Evolutionary conservation across 164 flowering plant species (phyloP).

Genomic region (Vitis cinerea): DNA sequence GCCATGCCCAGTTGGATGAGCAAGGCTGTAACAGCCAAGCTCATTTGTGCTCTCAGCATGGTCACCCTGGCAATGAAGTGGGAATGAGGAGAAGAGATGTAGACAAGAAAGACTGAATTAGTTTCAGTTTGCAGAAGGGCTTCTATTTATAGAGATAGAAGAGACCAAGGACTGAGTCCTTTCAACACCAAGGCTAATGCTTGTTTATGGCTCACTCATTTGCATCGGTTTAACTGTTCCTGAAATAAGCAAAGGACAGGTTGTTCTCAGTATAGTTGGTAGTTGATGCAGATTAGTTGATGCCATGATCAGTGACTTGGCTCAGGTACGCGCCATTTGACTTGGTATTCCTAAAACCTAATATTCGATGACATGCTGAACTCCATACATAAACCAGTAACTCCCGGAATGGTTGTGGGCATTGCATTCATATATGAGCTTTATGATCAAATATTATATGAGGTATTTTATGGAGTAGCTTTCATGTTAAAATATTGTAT

Average conservation of each 20-base stretch:
- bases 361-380: too few species aligned
- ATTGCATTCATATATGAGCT: background rate
- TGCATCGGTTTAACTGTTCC: background rate
- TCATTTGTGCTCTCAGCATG: conserved; percentile 15
- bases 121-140: background rate
- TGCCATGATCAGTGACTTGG: too few species aligned
- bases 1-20: conserved; percentile 39
- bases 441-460: background rate
- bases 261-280: background rate
- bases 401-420: too few species aligned
- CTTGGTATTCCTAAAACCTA: too few species aligned
- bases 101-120: background rate
- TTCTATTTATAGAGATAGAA: conserved; percentile 8
- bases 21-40: conserved; percentile 35
- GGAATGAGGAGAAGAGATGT: background rate
- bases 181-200: background rate
- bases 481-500: too few species aligned
- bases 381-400: too few species aligned
- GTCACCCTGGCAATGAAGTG: conserved; percentile 11
- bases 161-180: background rate
- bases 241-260: background rate
- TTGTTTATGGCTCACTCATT: background rate
- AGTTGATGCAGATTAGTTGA: background rate
- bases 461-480: background rate
- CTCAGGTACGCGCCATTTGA: too few species aligned